Evolutionary conservation across 23 red algal genomes (phyloP).

Genomic region (Pyropia haitanensis): DNA sequence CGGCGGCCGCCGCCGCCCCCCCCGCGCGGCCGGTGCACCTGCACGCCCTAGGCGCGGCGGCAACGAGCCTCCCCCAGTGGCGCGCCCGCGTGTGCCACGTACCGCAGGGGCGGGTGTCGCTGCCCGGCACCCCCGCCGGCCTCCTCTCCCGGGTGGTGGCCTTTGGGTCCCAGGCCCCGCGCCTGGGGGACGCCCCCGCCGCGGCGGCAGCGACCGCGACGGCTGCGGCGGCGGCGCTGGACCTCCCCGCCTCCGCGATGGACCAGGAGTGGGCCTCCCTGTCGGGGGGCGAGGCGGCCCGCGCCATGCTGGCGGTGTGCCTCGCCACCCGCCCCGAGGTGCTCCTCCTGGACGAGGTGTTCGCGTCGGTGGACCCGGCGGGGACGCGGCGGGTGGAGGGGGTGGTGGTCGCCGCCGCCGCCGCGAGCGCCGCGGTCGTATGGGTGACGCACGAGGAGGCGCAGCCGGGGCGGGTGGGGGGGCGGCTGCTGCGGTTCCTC

Average conservation of each 20-base stretch:
- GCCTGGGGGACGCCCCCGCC: neutral
- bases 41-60: too few relatives aligned
- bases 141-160: slow-evolving; percentile 16
- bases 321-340: slow-evolving; percentile 38
- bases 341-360: slow-evolving; percentile 56
- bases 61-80: slow-evolving; percentile 16
- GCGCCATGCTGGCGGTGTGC: slow-evolving; percentile 22
- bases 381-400: slow-evolving; percentile 18
- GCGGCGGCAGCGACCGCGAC: neutral
- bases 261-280: slow-evolving; percentile 31
- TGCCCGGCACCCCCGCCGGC: slow-evolving; percentile 23
- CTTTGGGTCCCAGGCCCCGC: neutral
- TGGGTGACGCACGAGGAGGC: slow-evolving; percentile 50
- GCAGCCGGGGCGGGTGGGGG: slow-evolving; percentile 30
- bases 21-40: too few relatives aligned
- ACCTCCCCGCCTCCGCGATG: neutral
- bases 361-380: slow-evolving; percentile 28
- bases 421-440: slow-evolving; percentile 9
- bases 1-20: too few relatives aligned
- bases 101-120: slow-evolving; percentile 19
- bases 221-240: too few relatives aligned
- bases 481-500: slow-evolving; percentile 2
- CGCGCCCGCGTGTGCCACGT: slow-evolving; percentile 48
- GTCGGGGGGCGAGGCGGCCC: slow-evolving; percentile 54
- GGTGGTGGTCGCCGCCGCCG: slow-evolving; percentile 10